Evolutionary conservation across 805 yeast genomes (phyloP).

Genomic region (Candida verbasci): DNA sequence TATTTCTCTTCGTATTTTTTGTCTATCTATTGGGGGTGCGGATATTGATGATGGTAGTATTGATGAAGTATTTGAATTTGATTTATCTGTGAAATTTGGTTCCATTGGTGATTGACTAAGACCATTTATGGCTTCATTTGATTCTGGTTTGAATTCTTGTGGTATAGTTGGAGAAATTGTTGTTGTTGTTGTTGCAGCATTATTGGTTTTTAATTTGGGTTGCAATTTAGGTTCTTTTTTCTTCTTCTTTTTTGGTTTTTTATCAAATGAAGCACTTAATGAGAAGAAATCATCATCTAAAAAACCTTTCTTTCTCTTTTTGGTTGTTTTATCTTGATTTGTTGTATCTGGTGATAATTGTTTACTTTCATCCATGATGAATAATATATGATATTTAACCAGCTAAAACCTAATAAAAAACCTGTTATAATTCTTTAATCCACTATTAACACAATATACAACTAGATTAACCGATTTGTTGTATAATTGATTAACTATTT

Average conservation of each 20-base stretch:
- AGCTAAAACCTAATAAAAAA: too few relatives aligned
- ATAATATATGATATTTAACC: too few relatives aligned
- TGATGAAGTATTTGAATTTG: too few relatives aligned
- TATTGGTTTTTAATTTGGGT: background rate
- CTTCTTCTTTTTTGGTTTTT: conserved; percentile 12
- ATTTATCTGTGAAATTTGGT: too few relatives aligned
- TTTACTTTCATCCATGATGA: conserved; percentile 2
- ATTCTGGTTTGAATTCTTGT: background rate
- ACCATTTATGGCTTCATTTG: background rate
- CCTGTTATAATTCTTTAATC: too few relatives aligned
- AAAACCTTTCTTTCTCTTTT: conserved; percentile 5
- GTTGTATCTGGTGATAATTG: background rate
- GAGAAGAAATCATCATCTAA: conserved; percentile 31
- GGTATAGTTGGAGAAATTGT: background rate
- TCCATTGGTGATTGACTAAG: background rate
- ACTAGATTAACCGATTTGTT: too few relatives aligned
- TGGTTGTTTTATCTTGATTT: background rate
- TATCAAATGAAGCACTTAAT: conserved; percentile 11
- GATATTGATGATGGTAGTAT: background rate
- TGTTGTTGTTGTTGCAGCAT: background rate
- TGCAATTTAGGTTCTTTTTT: conserved; percentile 5
- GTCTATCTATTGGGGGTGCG: conserved; percentile 12
- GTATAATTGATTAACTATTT: too few relatives aligned
- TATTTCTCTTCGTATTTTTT: conserved; percentile 10
- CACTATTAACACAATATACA: too few relatives aligned